Conservation (phyloP, 805 yeast species). For the Kluyveromyces nonfermentans region DNA sequence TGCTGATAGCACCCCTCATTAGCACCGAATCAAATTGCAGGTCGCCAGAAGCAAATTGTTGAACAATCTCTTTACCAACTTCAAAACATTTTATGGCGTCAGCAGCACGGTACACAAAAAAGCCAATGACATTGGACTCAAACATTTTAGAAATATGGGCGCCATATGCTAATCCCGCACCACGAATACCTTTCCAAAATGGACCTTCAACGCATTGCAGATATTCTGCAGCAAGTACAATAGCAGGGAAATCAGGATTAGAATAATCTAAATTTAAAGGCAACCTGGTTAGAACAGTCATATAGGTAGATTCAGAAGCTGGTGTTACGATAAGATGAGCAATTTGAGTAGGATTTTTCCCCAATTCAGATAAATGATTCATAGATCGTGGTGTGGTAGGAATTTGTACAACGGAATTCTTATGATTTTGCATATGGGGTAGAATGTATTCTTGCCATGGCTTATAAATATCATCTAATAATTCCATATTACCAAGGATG, state of each 20-base stretch:
- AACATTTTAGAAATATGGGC: conserved; percentile 49
- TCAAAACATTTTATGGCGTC: conserved; percentile 58
- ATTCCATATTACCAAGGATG: conserved; percentile 57
- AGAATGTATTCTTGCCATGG: conserved; percentile 20
- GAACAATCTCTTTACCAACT: conserved; percentile 57
- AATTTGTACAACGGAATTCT: conserved; percentile 6
- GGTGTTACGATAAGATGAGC: conserved; percentile 68
- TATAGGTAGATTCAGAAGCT: conserved; percentile 73
- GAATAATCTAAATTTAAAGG: conserved; percentile 37
- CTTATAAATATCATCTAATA: conserved; percentile 28
- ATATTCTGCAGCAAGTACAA: conserved; percentile 65
- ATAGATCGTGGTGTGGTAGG: conserved; percentile 44
- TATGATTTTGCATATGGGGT: background rate
- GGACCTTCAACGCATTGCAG: conserved; percentile 92
- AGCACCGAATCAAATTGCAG: conserved; percentile 45
- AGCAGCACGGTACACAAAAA: conserved; percentile 70
- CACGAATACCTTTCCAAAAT: conserved; percentile 92
- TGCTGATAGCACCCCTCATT: conserved; percentile 66
- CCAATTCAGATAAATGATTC: conserved; percentile 46
- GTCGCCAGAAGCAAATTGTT: conserved; percentile 47
- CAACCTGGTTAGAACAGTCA: conserved; percentile 49
- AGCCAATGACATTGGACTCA: conserved; percentile 60
- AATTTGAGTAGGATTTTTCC: conserved; percentile 37
- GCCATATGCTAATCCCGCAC: conserved; percentile 90
- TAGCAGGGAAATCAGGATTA: conserved; percentile 55